Evolutionary conservation across 225 moss, liverwort and hornwort species (phyloP).

Genomic region (Lunularia cruciata): DNA sequence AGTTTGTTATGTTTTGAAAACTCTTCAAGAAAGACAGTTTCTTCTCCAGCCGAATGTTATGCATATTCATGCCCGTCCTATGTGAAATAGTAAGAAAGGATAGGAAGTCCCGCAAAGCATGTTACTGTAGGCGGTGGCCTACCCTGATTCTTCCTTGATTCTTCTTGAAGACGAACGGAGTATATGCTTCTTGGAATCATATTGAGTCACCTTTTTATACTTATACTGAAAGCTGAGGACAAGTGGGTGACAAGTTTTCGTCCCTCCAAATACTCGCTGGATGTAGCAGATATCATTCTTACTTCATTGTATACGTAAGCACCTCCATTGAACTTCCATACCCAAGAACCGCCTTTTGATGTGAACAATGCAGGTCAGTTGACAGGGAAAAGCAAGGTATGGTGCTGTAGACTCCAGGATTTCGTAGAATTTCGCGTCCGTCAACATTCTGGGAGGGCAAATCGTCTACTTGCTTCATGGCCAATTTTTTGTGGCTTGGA

Average conservation of each 20-base stretch:
- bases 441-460: too few species aligned
- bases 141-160: slow-evolving; percentile 33
- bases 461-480: too few species aligned
- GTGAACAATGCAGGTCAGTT: too few species aligned
- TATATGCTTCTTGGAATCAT: slow-evolving; percentile 56
- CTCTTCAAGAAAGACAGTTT: neutral
- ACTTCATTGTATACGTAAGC: slow-evolving; percentile 47
- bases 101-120: neutral
- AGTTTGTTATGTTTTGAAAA: too few species aligned
- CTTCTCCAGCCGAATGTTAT: neutral
- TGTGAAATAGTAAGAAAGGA: too few species aligned
- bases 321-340: too few species aligned
- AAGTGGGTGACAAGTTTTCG: slow-evolving; percentile 7
- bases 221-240: slow-evolving; percentile 49
- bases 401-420: too few species aligned
- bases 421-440: too few species aligned
- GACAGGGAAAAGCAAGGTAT: too few species aligned
- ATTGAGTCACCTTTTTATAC: slow-evolving; percentile 46
- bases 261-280: slow-evolving; percentile 12
- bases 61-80: neutral
- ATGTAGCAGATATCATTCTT: slow-evolving; percentile 42
- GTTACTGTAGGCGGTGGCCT: neutral
- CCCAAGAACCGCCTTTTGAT: too few species aligned
- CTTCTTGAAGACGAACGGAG: slow-evolving; percentile 53
- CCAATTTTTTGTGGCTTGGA: too few species aligned